These are phyloP conservation scores for Cytospora piceicola DNA, from an alignment of 2,329 filamentous ascomycete genomes.

Conservation along the genomic window DNA sequence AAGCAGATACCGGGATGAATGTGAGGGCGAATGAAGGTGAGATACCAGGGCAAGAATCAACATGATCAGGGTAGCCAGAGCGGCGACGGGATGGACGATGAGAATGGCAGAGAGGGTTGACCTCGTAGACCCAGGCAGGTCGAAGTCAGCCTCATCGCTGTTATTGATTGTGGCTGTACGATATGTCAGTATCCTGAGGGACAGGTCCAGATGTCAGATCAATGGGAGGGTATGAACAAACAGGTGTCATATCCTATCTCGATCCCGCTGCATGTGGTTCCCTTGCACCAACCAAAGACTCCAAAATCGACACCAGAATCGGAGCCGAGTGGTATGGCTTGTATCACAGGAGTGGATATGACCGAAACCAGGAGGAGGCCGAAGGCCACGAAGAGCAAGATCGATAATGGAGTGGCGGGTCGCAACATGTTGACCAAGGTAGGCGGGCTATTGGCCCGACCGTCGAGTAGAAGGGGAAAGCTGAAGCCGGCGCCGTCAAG, in stretches of 20 bases:
- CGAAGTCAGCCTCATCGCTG: constrained; percentile 51
- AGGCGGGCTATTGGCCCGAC: constrained; percentile 33
- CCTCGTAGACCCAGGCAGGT: constrained; percentile 56
- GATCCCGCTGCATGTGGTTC: constrained; percentile 68
- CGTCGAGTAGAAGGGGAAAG: constrained; percentile 16
- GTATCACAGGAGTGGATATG: constrained; percentile 88
- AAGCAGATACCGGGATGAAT: constrained; percentile 87
- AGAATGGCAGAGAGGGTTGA: constrained; percentile 81
- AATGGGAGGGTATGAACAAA: constrained; percentile 50
- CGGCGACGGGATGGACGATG: constrained; percentile 90
- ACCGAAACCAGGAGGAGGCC: constrained; percentile 82
- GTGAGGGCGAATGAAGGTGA: constrained; percentile 84
- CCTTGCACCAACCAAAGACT: constrained; percentile 86
- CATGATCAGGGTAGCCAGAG: constrained; percentile 82
- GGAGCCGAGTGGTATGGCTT: constrained; percentile 79
- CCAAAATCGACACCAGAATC: constrained; percentile 81
- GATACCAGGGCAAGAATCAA: constrained; percentile 77
- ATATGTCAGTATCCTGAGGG: constrained; percentile 5
- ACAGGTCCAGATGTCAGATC: background rate
- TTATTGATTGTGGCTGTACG: constrained; percentile 20
- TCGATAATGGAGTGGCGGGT: constrained; percentile 86
- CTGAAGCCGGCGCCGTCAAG: constrained; percentile 48
- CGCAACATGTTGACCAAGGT: constrained; percentile 70
- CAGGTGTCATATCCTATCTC: constrained; percentile 85
- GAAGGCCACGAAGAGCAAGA: constrained; percentile 85